Conservation (phyloP, 2,329 filamentous ascomycete genomes). For the Alternaria infectoria region DNA sequence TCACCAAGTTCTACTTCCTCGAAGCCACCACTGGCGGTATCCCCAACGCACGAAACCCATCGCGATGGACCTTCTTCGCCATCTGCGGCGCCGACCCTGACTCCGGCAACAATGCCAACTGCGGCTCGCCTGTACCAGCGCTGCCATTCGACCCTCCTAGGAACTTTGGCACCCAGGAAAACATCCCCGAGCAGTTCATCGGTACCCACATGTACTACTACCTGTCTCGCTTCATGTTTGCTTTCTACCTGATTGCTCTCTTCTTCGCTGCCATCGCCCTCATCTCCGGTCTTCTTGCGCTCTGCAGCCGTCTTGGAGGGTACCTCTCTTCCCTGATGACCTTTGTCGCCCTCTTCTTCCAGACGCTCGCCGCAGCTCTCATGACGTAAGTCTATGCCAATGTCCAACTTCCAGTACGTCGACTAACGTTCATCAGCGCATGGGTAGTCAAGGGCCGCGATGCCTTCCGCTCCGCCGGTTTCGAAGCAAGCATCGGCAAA, state of each 20-base stretch:
- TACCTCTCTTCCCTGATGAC: conserved; percentile 68
- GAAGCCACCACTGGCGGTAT: conserved; percentile 76
- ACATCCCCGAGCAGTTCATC: conserved; percentile 62
- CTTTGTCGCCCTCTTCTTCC: conserved; percentile 70
- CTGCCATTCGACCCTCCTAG: conserved; percentile 69
- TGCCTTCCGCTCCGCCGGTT: conserved; percentile 63
- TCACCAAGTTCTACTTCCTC: conserved; percentile 85
- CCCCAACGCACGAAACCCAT: conserved; percentile 60
- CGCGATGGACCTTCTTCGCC: conserved; percentile 92
- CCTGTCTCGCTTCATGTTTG: conserved; percentile 90
- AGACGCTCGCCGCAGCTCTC: conserved; percentile 68
- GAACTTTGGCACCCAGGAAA: conserved; percentile 65
- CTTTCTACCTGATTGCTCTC: conserved; percentile 84
- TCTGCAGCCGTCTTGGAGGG: conserved; percentile 73
- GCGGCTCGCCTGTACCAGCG: conserved; percentile 65
- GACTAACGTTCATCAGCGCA: conserved; percentile 52
- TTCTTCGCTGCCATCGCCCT: conserved; percentile 76
- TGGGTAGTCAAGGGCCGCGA: conserved; percentile 75
- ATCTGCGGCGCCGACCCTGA: conserved; percentile 68
- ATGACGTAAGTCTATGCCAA: conserved; percentile 70
- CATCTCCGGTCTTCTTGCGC: conserved; percentile 71
- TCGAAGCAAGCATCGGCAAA: conserved; percentile 65
- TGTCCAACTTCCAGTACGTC: too few species aligned
- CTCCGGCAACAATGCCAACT: conserved; percentile 64
- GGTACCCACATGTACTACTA: conserved; percentile 74